phyloP scores from a whole-genome alignment of 2,329 filamentous ascomycete genomes.

The Diaporthe ampelina region DNA sequence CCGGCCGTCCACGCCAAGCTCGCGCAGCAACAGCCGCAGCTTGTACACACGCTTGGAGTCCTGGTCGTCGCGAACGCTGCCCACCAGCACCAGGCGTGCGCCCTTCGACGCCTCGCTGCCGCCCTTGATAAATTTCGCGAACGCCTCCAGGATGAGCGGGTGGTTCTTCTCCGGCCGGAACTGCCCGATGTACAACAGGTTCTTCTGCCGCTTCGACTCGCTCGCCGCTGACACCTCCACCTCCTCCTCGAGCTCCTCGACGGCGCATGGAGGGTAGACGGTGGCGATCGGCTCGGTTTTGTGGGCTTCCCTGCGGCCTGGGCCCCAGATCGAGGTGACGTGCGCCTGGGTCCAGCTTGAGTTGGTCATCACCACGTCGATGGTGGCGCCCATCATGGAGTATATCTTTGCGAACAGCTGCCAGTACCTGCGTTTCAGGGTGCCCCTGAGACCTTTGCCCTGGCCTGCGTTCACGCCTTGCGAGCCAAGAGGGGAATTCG shows the following conservation, averaged over 20 bases:
- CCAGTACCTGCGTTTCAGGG: constrained; percentile 87
- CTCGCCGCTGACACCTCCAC: constrained; percentile 79
- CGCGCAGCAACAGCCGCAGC: constrained; percentile 86
- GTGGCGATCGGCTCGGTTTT: constrained; percentile 73
- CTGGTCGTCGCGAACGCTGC: constrained; percentile 88
- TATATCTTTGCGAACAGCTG: constrained; percentile 86
- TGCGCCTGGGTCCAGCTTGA: constrained; percentile 93
- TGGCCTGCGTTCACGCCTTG: constrained; percentile 88
- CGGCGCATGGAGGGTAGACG: constrained; percentile 93
- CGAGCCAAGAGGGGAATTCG: constrained; percentile 67
- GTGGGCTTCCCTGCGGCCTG: constrained; percentile 60
- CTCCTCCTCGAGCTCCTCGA: constrained; percentile 82
- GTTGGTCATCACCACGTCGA: constrained; percentile 98
- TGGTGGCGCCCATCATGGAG: constrained; percentile 82
- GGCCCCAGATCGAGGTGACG: constrained; percentile 84
- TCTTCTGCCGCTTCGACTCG: constrained; percentile 77
- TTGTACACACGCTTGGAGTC: constrained; percentile 90
- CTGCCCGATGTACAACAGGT: constrained; percentile 93
- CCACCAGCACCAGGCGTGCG: constrained; percentile 85
- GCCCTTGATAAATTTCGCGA: constrained; percentile 79
- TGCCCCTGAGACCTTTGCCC: constrained; percentile 79
- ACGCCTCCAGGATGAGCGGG: constrained; percentile 85
- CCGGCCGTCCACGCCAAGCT: constrained; percentile 84
- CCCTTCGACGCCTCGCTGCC: constrained; percentile 63
- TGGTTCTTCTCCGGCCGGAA: constrained; percentile 99